Base-by-base conservation (phyloP, 2,329 filamentous ascomycete genomes). In the Aspergillus pseudoterreus region DNA sequence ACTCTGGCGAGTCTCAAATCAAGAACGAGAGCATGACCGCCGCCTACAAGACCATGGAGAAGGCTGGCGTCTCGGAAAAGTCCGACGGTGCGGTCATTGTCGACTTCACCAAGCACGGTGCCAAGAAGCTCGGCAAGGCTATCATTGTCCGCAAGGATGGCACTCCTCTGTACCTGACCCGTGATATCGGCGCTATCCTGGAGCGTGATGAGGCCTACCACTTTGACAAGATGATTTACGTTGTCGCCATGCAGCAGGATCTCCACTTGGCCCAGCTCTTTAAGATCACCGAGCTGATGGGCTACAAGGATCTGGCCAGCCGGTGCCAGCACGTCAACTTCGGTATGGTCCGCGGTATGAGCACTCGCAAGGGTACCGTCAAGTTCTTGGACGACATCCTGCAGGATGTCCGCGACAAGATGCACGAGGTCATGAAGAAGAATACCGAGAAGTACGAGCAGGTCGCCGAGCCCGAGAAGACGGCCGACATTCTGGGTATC, bases 341-440 rank as follows among this genome's bases (percentile, higher is more conserved):
- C 57, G 83, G 83, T 62, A 83, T 85, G 80, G 82, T 85, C 51
- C 76, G 82, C 50, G 83, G 82, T 38, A 85, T 86, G 81, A 80
- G 77, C 58, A 84, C 82, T 8, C 77, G 82, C 57, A 84, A 83
- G 68, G 82, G 82, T 54, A 90, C 86, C 0, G 88, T 90, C 62
- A 88, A 88, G 71, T 90, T 89, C 75, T 69, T 84, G 56, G 78
- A 86, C 62, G 85, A 88, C 60, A 90, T 91, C 61, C 78, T 92
- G 51, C 79, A 82, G 38, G 88, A 92, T 61, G 90, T 95, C 6
- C 86, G 84, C 63, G 92, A 96, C 50, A 90, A 92, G 74, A 99
- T 99, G 94, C 92, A 97, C 78, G 90, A 96, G 55, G 90, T 95
- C 47, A 99, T 99, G 94, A 84, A 78, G 72, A 87, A 87, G 76